phyloP scores from a whole-genome alignment of 1,139 yeast species.

The Hansenula lynferdii region DNA sequence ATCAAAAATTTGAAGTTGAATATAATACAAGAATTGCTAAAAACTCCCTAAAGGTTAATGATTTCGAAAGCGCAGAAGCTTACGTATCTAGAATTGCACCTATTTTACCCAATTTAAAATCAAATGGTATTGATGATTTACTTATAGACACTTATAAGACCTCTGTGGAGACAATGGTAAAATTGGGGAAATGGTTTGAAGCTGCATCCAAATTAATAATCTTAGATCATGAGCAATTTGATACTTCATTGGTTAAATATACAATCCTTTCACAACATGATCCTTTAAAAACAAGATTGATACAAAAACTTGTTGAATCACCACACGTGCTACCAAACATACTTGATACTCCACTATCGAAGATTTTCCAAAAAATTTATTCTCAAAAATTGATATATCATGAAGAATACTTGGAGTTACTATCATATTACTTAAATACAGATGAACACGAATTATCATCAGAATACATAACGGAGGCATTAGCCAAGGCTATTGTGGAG shows the following conservation, averaged over 20 bases:
- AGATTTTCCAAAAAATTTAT: slow-evolving; percentile 12
- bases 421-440: slow-evolving; percentile 3
- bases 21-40: slow-evolving; percentile 20
- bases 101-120: not conserved
- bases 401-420: slow-evolving; percentile 7
- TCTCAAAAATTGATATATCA: slow-evolving; percentile 11
- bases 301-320: slow-evolving; percentile 9
- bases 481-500: slow-evolving; percentile 13
- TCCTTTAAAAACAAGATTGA: slow-evolving; percentile 9
- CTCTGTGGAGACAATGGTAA: slow-evolving; percentile 12
- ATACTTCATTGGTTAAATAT: slow-evolving; percentile 9
- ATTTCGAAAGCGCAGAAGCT: slow-evolving; percentile 8
- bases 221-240: slow-evolving; percentile 11
- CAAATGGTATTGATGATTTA: not conserved
- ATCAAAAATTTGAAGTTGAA: slow-evolving; percentile 11
- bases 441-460: slow-evolving; percentile 2
- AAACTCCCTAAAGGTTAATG: slow-evolving; percentile 5
- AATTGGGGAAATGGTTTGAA: slow-evolving; percentile 16
- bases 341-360: slow-evolving; percentile 6
- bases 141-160: slow-evolving; percentile 7
- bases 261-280: slow-evolving; percentile 11
- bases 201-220: slow-evolving; percentile 13
- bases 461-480: slow-evolving; percentile 3
- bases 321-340: slow-evolving; percentile 5
- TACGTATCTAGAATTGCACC: slow-evolving; percentile 8